A percentile compares a stretch with the other conserved stretches of the same genome.
phyloP scores from a whole-genome alignment of 441 rosid species.

The Hura crepitans region DNA sequence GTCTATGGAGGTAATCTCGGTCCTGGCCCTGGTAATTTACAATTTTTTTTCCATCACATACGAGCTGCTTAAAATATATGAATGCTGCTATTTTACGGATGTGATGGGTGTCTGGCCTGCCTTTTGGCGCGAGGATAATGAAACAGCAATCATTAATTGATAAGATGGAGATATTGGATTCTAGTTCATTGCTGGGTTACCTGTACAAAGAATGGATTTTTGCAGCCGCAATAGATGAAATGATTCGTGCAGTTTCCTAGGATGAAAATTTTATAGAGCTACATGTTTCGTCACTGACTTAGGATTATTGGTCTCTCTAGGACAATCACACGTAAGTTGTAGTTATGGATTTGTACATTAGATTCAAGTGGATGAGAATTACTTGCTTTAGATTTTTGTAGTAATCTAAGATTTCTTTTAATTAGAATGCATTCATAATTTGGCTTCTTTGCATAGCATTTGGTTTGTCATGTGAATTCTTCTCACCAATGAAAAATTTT shows the following conservation, averaged over 20 bases:
- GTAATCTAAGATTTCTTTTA: slow-evolving; percentile 18
- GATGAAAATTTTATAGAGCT: slow-evolving; percentile 15
- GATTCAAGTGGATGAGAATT: slow-evolving; percentile 24
- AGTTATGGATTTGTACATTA: slow-evolving; percentile 31
- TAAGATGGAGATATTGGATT: slow-evolving; percentile 8
- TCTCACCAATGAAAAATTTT: neutral
- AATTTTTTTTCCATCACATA: neutral
- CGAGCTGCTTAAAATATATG: slow-evolving; percentile 18
- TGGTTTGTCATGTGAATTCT: neutral
- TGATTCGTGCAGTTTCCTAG: neutral
- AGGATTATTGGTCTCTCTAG: slow-evolving; percentile 10
- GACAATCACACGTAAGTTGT: slow-evolving; percentile 16
- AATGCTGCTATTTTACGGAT: slow-evolving; percentile 7
- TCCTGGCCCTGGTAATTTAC: slow-evolving; percentile 6
- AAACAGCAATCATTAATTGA: neutral
- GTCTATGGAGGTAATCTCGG: slow-evolving; percentile 8
- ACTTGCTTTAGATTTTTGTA: slow-evolving; percentile 20
- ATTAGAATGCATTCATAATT: slow-evolving; percentile 24
- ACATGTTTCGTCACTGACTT: slow-evolving; percentile 9
- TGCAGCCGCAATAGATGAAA: slow-evolving; percentile 16
- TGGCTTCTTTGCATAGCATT: neutral
- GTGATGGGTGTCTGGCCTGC: slow-evolving; percentile 14
- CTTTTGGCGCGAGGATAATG: neutral
- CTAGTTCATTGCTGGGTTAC: neutral
- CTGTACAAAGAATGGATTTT: slow-evolving; percentile 19